Evolutionary conservation across 2,329 filamentous ascomycete species (phyloP), one percentile per base, ranked within the genome.

Genomic region (Paraphoma sp.): DNA sequence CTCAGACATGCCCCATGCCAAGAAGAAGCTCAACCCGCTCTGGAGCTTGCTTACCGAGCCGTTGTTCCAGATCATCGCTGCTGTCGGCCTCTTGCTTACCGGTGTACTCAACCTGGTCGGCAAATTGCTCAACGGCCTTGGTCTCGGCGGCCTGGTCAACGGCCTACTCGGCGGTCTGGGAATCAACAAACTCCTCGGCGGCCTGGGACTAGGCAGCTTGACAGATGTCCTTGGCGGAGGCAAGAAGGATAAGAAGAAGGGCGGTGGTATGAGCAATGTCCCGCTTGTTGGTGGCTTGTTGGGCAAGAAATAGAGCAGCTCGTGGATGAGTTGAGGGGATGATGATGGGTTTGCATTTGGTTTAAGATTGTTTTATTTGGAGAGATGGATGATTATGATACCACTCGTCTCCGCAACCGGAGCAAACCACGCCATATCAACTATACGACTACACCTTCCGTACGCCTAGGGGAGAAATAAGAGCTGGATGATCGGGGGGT

Each of bases 1-100:
- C 59, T 87, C 90, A 71, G 90, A 91, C 72, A 95, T 97, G 91
- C 93, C 93, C 6, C 90, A 96, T 65, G 93, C 92, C 43, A 96
- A 97, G 89, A 94, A 96, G 84, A 89, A 94, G 82, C 84, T 97
- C 58, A 97, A 94, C 80, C 93, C 93, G 10, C 86, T 97, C 30
- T 96, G 93, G 92, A 87, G 82, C 30, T 82, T 97, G 47, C 81
- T 95, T 64, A 87, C 87, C 36, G 92, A 97, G 82, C 93, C 93
- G 10, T 82, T 97, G 18, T 92, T 93, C 84, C 93, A 97, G 84
- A 97, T 97, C 73, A 85, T 97, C 47, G 92, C 93, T 8, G 93
- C 91, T 10, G 93, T 97, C 45, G 93, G 93, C 18, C 80, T 97
- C 56, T 78, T 97, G 61, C 82, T 97, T 58, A 88, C 83, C 49